Percentiles rank a stretch among this genome's conserved stretches.
These are phyloP conservation scores for Rosellinia necatrix DNA, from an alignment of 2,329 filamentous ascomycete genomes.

Conservation along the genomic window DNA sequence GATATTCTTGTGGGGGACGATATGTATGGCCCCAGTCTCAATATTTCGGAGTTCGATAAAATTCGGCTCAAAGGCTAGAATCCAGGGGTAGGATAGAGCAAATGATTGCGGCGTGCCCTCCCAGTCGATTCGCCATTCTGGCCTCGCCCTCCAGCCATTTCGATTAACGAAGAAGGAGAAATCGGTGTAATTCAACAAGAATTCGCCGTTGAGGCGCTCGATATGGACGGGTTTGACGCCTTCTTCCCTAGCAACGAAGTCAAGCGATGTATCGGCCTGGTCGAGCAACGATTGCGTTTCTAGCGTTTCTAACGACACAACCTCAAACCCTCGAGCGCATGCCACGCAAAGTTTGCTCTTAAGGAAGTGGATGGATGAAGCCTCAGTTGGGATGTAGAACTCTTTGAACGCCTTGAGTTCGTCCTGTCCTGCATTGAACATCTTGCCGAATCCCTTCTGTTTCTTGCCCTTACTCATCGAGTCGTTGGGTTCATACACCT, in stretches of 20 bases:
- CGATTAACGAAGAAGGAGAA: constrained; percentile 99
- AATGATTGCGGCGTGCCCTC: constrained; percentile 92
- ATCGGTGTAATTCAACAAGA: constrained; percentile 96
- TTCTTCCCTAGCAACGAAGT: constrained; percentile 94
- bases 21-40: constrained; percentile 92
- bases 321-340: constrained; percentile 93
- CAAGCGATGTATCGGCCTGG: constrained; percentile 95
- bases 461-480: constrained; percentile 92
- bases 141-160: constrained; percentile 94
- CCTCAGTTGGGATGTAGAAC: constrained; percentile 98
- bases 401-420: constrained; percentile 97
- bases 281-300: constrained; percentile 97
- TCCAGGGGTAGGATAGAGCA: constrained; percentile 94
- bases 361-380: constrained; percentile 97
- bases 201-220: constrained; percentile 94
- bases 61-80: constrained; percentile 93
- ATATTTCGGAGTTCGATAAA: constrained; percentile 97
- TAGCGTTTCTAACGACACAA: constrained; percentile 94
- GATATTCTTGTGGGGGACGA: constrained; percentile 95
- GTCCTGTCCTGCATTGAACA: constrained; percentile 92
- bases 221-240: constrained; percentile 96
- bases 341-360: constrained; percentile 96
- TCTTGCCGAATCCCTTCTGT: constrained; percentile 92
- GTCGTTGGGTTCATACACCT: constrained; percentile 98
- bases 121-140: constrained; percentile 98